phyloP scores from a whole-genome alignment of 352 stramenopile species.

The Globisporangium heterothallicum region DNA sequence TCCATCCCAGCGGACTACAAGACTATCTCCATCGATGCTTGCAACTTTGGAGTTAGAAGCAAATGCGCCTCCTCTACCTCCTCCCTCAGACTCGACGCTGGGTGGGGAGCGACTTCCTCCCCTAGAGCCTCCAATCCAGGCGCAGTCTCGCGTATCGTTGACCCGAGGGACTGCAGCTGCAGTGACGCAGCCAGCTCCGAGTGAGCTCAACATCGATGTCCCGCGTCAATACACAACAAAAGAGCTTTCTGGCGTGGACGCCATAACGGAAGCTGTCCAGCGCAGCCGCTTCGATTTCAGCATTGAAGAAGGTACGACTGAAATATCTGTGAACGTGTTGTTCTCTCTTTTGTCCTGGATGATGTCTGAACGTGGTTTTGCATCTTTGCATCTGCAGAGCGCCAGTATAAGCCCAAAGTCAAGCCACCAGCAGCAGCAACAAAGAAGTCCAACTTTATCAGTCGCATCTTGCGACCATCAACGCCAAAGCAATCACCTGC shows the following conservation, averaged over 20 bases:
- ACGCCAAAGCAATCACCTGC: background rate
- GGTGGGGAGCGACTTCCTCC: too few relatives aligned
- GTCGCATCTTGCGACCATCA: constrained; percentile 6
- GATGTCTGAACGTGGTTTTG: too few relatives aligned
- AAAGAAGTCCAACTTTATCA: constrained; percentile 10
- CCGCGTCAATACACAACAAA: constrained; percentile 7
- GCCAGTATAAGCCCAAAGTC: constrained; percentile 8
- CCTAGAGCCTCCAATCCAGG: background rate
- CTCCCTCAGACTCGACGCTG: too few relatives aligned
- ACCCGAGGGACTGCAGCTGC: background rate
- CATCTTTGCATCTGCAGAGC: constrained; percentile 1
- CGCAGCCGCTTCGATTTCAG: constrained; percentile 28
- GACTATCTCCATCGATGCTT: constrained; percentile 3
- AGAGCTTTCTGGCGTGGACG: constrained; percentile 21
- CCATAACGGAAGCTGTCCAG: constrained; percentile 22
- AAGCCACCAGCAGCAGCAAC: background rate
- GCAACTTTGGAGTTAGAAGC: background rate
- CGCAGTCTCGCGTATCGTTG: background rate
- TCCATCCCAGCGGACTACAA: background rate
- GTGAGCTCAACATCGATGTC: background rate
- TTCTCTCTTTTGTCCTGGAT: too few relatives aligned
- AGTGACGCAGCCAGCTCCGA: background rate
- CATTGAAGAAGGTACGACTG: constrained; percentile 14
- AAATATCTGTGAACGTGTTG: too few relatives aligned
- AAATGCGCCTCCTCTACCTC: background rate